Evolutionary conservation across 2,329 filamentous ascomycete genomes (phyloP).

Genomic region (Aspergillus oerlinghausenensis): DNA sequence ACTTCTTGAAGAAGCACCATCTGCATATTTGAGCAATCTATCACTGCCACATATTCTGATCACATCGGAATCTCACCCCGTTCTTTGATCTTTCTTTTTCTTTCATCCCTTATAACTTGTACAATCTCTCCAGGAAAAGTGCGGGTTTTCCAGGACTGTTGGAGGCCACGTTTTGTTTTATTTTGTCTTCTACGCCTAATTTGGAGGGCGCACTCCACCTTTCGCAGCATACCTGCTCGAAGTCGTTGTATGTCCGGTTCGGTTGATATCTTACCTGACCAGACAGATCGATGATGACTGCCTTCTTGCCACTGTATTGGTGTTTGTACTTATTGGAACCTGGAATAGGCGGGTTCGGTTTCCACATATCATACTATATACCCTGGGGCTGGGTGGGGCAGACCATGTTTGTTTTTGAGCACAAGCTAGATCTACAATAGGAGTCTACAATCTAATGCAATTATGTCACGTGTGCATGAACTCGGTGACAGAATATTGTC

Average conservation of each 20-base stretch:
- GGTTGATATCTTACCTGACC: neutral
- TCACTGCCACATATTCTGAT: neutral
- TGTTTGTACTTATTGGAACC: neutral
- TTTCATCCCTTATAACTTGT: constrained; percentile 8
- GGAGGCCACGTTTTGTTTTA: constrained; percentile 5
- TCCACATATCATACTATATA: constrained; percentile 19
- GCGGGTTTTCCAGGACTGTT: neutral
- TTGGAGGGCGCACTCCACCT: neutral
- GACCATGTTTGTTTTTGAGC: constrained; percentile 6
- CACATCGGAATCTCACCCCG: constrained; percentile 4
- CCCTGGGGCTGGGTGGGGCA: constrained; percentile 22
- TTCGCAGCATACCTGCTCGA: constrained; percentile 1
- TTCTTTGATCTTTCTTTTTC: constrained; percentile 2
- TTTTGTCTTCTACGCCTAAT: neutral
- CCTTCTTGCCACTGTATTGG: neutral
- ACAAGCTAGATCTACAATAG: neutral
- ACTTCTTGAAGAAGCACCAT: constrained; percentile 1
- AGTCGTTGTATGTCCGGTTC: neutral
- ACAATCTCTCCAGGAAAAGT: constrained; percentile 6
- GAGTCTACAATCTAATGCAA: neutral
- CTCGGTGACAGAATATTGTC: neutral
- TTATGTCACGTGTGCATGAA: neutral
- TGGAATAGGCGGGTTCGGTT: neutral
- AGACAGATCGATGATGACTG: constrained; percentile 4
- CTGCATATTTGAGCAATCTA: constrained; percentile 2